These are phyloP conservation scores for Shiraia sp. DNA, from an alignment of 2,329 filamentous ascomycete species.

Conservation along the genomic window DNA sequence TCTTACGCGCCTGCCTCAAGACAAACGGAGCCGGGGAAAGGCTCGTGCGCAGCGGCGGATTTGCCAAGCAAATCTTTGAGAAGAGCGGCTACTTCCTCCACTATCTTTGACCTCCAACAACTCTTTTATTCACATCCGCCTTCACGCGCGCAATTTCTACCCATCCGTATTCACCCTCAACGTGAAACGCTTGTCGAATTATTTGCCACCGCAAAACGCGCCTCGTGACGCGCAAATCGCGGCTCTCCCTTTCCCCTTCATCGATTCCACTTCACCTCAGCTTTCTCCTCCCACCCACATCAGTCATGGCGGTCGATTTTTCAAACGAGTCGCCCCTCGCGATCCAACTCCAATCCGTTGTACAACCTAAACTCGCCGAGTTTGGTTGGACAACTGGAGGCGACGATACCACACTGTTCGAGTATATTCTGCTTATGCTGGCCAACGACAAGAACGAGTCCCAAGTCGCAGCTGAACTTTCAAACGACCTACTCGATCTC, in stretches of 20 bases:
- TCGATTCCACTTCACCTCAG: conserved; percentile 19
- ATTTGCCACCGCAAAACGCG: conserved; percentile 13
- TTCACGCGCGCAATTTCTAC: background rate
- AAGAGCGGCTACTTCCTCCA: no score
- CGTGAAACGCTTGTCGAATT: conserved; percentile 13
- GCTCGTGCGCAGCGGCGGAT: no score
- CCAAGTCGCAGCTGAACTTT: conserved; percentile 85
- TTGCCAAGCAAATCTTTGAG: no score
- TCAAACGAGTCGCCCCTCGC: conserved; percentile 80
- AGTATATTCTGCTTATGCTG: conserved; percentile 97
- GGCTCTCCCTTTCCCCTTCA: conserved; percentile 23
- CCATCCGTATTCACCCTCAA: conserved; percentile 10
- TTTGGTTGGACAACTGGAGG: conserved; percentile 87
- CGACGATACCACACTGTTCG: conserved; percentile 80
- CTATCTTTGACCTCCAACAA: no score
- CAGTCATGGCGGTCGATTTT: conserved; percentile 75
- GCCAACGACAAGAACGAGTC: conserved; percentile 92
- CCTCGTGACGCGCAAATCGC: conserved; percentile 26
- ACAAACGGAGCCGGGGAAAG: no score
- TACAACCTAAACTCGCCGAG: conserved; percentile 90
- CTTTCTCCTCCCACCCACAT: conserved; percentile 5
- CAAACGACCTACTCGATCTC: conserved; percentile 81
- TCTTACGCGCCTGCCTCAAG: no score
- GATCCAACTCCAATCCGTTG: conserved; percentile 76
- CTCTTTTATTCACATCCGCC: no score